These are phyloP conservation scores for Funneliformis mosseae DNA, from an alignment of 192 early-diverging fungal genomes.

Conservation along the genomic window DNA sequence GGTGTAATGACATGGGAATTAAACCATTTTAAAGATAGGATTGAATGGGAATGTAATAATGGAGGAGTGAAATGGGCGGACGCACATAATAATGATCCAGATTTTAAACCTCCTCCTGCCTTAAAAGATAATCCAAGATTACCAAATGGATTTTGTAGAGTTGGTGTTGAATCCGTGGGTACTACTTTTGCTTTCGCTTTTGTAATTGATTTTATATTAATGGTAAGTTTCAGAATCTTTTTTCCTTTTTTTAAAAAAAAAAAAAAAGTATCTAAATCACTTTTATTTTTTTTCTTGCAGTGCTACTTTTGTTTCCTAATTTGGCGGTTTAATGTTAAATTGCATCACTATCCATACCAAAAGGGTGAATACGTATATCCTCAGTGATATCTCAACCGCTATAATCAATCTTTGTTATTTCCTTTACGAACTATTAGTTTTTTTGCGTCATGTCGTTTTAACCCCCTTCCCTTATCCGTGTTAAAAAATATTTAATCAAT, in stretches of 20 bases:
- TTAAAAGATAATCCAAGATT: not conserved
- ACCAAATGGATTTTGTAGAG: slow-evolving; percentile 7
- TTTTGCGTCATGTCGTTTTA: too few relatives aligned
- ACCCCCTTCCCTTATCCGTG: too few relatives aligned
- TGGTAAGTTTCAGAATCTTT: not conserved
- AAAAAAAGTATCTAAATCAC: not conserved
- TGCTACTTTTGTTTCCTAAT: slow-evolving; percentile 25
- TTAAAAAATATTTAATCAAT: too few relatives aligned
- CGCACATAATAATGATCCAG: not conserved
- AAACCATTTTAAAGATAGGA: not conserved
- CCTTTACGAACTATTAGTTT: too few relatives aligned
- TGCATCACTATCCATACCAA: not conserved
- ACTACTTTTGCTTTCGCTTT: not conserved
- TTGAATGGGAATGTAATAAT: slow-evolving; percentile 12
- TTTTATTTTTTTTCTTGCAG: slow-evolving; percentile 1
- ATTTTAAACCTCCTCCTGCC: not conserved
- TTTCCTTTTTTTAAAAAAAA: not conserved
- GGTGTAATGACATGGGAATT: slow-evolving; percentile 28
- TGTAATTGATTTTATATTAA: slow-evolving; percentile 24
- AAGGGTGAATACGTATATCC: not conserved
- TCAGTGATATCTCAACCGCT: not conserved
- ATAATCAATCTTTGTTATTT: not conserved
- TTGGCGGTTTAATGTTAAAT: slow-evolving; percentile 19
- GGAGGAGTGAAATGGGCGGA: slow-evolving; percentile 20
- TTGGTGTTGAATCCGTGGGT: not conserved